Evolutionary conservation across 2,329 filamentous ascomycete species (phyloP), one percentile per base, ranked within the genome.

Genomic region (Coniochaeta prunicola): DNA sequence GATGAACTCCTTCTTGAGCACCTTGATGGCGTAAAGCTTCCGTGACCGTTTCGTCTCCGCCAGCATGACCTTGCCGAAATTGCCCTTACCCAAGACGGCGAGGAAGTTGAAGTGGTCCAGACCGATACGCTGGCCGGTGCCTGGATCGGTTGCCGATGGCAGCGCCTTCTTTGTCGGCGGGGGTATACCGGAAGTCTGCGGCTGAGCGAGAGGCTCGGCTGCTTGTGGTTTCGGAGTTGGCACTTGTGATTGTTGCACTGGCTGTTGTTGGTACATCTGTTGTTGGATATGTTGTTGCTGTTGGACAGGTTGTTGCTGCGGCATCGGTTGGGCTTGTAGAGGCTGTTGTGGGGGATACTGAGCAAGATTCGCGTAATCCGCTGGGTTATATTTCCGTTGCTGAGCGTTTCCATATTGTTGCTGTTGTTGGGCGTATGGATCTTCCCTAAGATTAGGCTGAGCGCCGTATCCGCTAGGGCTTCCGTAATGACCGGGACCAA

Each of bases 51-150:
- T 99, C 1, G 94, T 96, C 76, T 99, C 96, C 2, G 94, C 94
- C 73, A 99, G 80, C 94, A 99, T 99, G 76, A 99, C 94, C 76
- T 99, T 99, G 73, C 94, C 94, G 71, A 99, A 99, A 76, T 99
- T 99, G 77, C 94, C 94, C 76, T 99, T 99, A 70, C 94, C 94
- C 64, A 99, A 84, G 58, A 99, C 94, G 64, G 96, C 93, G 64
- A 99, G 82, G 83, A 99, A 99, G 73, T 99, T 99, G 82, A 99
- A 99, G 75, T 99, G 92, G 71, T 99, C 96, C 53, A 99, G 80
- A 19, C 94, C 94, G 70, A 99, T 97, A 57, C 93, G 86, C 69
- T 88, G 84, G 33, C 90, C 90, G 59, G 88, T 91, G 42, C 90
- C 89, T 3, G 84, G 79, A 60, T 88, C 80, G 62, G 85, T 90